Percentiles rank a stretch among this genome's conserved stretches.
Evolutionary conservation across 345 rosid species (phyloP).

Genomic region (Salix udensis): DNA sequence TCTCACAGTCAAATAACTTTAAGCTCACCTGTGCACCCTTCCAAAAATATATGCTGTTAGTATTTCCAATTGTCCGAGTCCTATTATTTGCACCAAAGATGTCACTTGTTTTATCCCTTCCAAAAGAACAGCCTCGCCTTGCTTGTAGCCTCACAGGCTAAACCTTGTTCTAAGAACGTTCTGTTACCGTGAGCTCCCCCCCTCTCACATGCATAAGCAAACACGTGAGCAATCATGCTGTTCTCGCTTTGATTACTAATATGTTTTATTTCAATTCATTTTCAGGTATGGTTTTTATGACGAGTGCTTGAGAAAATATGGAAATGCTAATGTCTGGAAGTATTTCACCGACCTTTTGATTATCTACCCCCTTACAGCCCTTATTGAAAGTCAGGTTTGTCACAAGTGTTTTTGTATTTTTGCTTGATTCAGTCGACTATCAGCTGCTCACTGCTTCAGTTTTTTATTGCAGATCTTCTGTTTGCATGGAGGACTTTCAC

Average conservation of each 20-base stretch:
- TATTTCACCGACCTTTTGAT: constrained; percentile 82
- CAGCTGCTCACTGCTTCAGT: background rate
- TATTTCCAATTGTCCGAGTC: background rate
- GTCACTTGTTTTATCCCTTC: background rate
- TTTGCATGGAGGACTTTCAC: constrained; percentile 93
- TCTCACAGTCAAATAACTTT: background rate
- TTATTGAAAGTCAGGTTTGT: constrained; percentile 87
- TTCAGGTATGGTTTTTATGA: constrained; percentile 94
- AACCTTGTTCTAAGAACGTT: background rate
- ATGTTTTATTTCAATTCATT: background rate
- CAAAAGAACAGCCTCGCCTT: background rate
- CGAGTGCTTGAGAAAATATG: constrained; percentile 91
- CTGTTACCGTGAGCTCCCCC: background rate
- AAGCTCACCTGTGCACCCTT: background rate
- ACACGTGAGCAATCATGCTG: background rate
- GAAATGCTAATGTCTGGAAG: constrained; percentile 98
- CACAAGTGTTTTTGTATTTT: constrained; percentile 1
- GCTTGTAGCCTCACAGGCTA: background rate
- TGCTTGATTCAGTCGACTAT: constrained; percentile 1
- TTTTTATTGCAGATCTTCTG: constrained; percentile 60
- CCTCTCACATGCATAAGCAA: background rate
- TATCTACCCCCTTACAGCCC: constrained; percentile 91
- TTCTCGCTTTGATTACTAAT: background rate
- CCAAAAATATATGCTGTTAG: background rate
- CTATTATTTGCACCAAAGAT: background rate